These are phyloP conservation scores for Pseudogymnoascus sp. DNA, from an alignment of 2,329 filamentous ascomycete genomes.

Conservation along the genomic window DNA sequence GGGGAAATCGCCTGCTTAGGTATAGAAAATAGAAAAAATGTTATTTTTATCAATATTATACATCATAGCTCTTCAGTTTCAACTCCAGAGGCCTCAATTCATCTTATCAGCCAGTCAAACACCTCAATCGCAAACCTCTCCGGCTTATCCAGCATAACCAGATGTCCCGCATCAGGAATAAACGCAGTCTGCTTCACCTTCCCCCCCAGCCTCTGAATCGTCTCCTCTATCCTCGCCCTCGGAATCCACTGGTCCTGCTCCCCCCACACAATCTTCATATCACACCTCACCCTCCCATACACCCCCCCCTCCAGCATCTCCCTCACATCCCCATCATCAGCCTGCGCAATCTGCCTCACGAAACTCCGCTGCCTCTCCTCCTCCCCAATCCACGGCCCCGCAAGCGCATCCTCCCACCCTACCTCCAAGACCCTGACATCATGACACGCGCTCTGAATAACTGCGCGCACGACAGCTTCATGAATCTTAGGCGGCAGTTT, in stretches of 20 bases:
- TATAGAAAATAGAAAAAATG: neutral
- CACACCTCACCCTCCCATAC: neutral
- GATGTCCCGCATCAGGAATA: neutral
- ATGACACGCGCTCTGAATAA: neutral
- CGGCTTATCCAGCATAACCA: neutral
- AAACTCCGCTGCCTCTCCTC: neutral
- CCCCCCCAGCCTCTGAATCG: neutral
- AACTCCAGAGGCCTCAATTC: neutral
- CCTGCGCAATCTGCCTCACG: neutral
- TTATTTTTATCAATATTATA: neutral
- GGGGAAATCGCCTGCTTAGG: neutral
- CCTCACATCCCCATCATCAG: neutral
- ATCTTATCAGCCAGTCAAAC: no score
- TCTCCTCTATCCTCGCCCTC: neutral
- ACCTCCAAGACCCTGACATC: neutral
- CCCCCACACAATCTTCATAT: conserved; percentile 1
- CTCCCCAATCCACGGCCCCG: neutral
- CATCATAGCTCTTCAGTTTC: neutral
- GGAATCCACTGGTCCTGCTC: neutral
- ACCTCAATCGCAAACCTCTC: neutral
- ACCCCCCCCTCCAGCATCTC: neutral
- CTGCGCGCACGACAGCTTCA: neutral
- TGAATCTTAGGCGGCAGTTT: neutral
- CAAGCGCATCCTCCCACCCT: neutral
- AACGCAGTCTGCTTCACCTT: neutral